These are phyloP conservation scores for Blastomyces gilchristii DNA, from an alignment of 2,329 filamentous ascomycete genomes.

Conservation along the genomic window DNA sequence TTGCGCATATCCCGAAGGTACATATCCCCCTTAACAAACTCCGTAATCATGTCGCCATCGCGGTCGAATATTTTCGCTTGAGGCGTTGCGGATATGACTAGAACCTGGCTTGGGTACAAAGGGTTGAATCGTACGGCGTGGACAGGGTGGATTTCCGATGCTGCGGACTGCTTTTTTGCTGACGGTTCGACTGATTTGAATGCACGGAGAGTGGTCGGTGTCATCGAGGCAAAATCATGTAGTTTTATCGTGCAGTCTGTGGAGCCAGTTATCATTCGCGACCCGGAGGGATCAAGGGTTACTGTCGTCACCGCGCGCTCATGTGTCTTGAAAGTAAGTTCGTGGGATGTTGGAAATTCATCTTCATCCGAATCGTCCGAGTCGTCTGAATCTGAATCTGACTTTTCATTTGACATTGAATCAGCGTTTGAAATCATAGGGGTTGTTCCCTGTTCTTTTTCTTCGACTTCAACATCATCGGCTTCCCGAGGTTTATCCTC, in stretches of 20 bases:
- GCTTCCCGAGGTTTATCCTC: slow-evolving; percentile 15
- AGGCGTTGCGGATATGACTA: slow-evolving; percentile 79
- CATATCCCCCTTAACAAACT: slow-evolving; percentile 97
- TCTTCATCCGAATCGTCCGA: slow-evolving; percentile 53
- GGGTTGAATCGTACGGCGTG: slow-evolving; percentile 82
- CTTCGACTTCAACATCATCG: slow-evolving; percentile 18
- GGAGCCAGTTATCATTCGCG: slow-evolving; percentile 78
- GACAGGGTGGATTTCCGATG: slow-evolving; percentile 75
- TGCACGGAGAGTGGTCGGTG: slow-evolving; percentile 81
- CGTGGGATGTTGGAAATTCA: slow-evolving; percentile 84
- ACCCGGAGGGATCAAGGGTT: slow-evolving; percentile 74
- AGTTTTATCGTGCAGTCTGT: slow-evolving; percentile 85
- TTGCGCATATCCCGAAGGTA: slow-evolving; percentile 95
- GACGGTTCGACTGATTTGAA: slow-evolving; percentile 90
- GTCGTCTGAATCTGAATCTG: slow-evolving; percentile 37
- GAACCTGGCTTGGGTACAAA: slow-evolving; percentile 64
- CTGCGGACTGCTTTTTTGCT: slow-evolving; percentile 58
- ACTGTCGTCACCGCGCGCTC: slow-evolving; percentile 75
- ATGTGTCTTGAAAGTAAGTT: slow-evolving; percentile 86
- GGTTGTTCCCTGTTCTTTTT: slow-evolving; percentile 22
- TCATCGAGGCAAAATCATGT: slow-evolving; percentile 93
- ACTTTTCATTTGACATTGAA: slow-evolving; percentile 27
- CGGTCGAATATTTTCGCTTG: slow-evolving; percentile 83
- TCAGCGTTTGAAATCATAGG: slow-evolving; percentile 16
- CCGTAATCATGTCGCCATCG: slow-evolving; percentile 74